phyloP scores from a whole-genome alignment of 805 yeast genomes.

The Candida sakaeoensis region DNA sequence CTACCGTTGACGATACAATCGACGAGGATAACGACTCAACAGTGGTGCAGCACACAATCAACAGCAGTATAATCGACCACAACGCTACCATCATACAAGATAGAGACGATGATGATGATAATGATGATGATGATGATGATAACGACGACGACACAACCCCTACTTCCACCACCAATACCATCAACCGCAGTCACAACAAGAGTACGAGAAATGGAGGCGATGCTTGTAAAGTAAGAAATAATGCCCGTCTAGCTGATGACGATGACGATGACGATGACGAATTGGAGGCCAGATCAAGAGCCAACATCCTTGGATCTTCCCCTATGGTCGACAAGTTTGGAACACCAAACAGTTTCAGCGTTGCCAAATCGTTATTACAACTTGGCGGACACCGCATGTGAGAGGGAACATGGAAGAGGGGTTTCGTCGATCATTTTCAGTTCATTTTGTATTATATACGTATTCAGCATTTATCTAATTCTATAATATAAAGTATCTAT shows the following conservation, averaged over 20 bases:
- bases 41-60: conserved; percentile 14
- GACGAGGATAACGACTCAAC: conserved; percentile 23
- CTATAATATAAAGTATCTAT: background rate
- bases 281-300: conserved; percentile 16
- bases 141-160: too few relatives aligned
- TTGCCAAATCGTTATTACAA: conserved; percentile 43
- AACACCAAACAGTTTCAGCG: conserved; percentile 44
- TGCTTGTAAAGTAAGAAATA: too few relatives aligned
- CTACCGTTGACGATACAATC: conserved; percentile 19
- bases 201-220: too few relatives aligned
- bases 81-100: conserved; percentile 11
- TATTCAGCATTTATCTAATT: conserved; percentile 1
- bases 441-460: conserved; percentile 3
- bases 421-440: background rate
- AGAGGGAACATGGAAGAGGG: background rate
- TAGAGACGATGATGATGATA: conserved; percentile 10
- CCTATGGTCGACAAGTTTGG: conserved; percentile 34
- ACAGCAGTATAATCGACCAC: conserved; percentile 8
- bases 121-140: conserved; percentile 12
- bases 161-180: too few relatives aligned
- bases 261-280: conserved; percentile 12
- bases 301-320: conserved; percentile 29
- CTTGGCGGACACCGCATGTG: conserved; percentile 25
- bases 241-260: too few relatives aligned
- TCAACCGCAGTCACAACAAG: too few relatives aligned